Base-by-base conservation (phyloP, 2,329 filamentous ascomycete genomes). In the Colletotrichum tropicale region DNA sequence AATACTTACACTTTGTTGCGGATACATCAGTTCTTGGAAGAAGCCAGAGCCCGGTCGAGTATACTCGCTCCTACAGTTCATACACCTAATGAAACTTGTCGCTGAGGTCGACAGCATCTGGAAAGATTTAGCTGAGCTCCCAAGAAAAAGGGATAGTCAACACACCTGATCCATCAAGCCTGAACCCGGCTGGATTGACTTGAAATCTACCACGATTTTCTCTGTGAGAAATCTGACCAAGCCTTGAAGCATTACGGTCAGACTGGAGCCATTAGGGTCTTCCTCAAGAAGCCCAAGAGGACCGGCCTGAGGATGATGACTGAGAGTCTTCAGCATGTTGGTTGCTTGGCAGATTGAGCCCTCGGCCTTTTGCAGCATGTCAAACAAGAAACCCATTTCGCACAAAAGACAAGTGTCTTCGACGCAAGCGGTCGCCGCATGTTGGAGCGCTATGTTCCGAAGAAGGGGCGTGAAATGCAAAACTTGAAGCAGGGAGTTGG, bases 321-420 rank as follows among this genome's bases (percentile, higher is more conserved):
- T 96, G 74, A 99, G 93, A 0, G 96, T 95, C 83, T 97, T 98
- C 36, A 98, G 87, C 77, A 99, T 91, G 81, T 99, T 99, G 0
- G 96, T 98, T 16, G 97, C 97, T 82, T 99, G 97, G 79, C 97
- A 99, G 75, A 98, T 98, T 72, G 96, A 94, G 1, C 96, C 96
- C 77, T 94, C 94, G 3, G 97, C 97, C 83, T 98, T 99, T 80
- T 98, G 94, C 28, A 99, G 90, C 97, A 99, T 99, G 82, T 99
- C 98, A 80, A 98, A 98, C 12, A 99, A 88, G 82, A 97, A 99
- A 1, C 97, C 97, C 78, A 99, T 89, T 84, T 99, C 97, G 84
- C 97, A 99, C 2, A 99, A 87, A 56, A 99, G 88, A 83, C 97
- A 99, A 36, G 92, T 90, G 71, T 98, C 96, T 79, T 92, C 92